Evolutionary conservation across 1,284 basidiomycete species (phyloP), one percentile per base, ranked within the genome.

Genomic region (Puccinia brachypodii): DNA sequence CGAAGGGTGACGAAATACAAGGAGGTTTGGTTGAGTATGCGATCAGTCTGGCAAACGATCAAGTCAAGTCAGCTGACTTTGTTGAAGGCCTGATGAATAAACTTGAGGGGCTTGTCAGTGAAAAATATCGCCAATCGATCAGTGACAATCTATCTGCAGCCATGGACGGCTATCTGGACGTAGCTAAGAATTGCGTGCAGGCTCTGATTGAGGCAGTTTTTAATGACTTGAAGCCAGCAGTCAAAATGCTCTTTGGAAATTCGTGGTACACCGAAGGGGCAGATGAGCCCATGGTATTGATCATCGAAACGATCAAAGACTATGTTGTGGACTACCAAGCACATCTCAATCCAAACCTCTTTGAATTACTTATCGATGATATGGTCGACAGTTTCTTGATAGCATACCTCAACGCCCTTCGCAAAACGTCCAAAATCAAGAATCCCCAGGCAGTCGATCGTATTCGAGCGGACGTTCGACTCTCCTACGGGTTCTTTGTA

Each of bases 31-130:
- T 95, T 82, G 96, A 98, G 88, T 99, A 99, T 87, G 92, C 93
- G 85, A 96, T 99, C 85, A 96, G 96, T 25, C 90, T 99, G n/a
- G 96, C 96, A 74, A 99, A 99, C 88, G 96, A 99, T 88, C 95
- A 98, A 87, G 92, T 99, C 88, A 96, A 96, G 87, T 93, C 92
- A 3, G 97, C 97, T 13, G 96, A 99, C 86, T 96, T 93, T 85
- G 91, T 93, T 13, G 96, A 99, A 88, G 90, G 92, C 0, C 89
- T 99, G 4, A 91, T 93, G 44, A 90, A 89, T 11, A 92, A 96
- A 64, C 89, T 99, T 42, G 96, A 98, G 87, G 91, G 93, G 3
- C 90, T 97, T 80, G 96, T 99, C 2, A 94, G 92, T 22, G 92
- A 94, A 84, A 98, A 98, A 88, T 98, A 99, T 87, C 90, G 92